Percentiles rank a stretch among this genome's conserved stretches.
Conservation (phyloP, 2,329 filamentous ascomycete genomes). For the Blastomyces silverae region DNA sequence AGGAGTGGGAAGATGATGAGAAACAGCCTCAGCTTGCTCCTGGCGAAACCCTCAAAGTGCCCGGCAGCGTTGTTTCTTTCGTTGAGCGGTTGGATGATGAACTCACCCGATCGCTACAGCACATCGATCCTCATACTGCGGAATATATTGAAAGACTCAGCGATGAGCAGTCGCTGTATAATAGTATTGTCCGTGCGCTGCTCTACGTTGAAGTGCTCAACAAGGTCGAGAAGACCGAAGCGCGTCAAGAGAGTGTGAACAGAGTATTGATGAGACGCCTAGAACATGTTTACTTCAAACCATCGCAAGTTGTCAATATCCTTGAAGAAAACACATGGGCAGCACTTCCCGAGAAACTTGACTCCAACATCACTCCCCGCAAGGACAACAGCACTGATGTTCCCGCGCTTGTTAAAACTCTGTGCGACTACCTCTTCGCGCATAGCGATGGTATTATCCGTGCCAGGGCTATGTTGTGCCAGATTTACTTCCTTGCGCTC, state of each 20-base stretch:
- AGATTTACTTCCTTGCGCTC: constrained; percentile 96
- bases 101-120: constrained; percentile 91
- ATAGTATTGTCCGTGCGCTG: constrained; percentile 78
- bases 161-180: constrained; percentile 86
- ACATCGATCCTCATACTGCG: constrained; percentile 95
- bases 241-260: constrained; percentile 81
- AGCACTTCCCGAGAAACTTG: constrained; percentile 58
- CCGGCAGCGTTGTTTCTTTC: constrained; percentile 89
- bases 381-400: constrained; percentile 58
- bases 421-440: constrained; percentile 92
- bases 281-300: constrained; percentile 99
- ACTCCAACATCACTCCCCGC: constrained; percentile 77
- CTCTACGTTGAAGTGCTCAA: constrained; percentile 81
- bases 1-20: constrained; percentile 99
- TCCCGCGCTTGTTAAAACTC: constrained; percentile 65
- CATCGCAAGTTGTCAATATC: constrained; percentile 83
- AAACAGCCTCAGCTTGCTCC: constrained; percentile 69
- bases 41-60: constrained; percentile 79
- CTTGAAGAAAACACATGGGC: constrained; percentile 95
- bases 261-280: constrained; percentile 86
- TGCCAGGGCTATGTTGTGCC: constrained; percentile 93
- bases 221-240: constrained; percentile 57
- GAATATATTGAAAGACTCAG: constrained; percentile 95
- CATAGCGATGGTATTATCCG: constrained; percentile 94
- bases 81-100: constrained; percentile 95